phyloP scores from a whole-genome alignment of 257 asterid genomes.

The Galeopsis tetrahit region DNA sequence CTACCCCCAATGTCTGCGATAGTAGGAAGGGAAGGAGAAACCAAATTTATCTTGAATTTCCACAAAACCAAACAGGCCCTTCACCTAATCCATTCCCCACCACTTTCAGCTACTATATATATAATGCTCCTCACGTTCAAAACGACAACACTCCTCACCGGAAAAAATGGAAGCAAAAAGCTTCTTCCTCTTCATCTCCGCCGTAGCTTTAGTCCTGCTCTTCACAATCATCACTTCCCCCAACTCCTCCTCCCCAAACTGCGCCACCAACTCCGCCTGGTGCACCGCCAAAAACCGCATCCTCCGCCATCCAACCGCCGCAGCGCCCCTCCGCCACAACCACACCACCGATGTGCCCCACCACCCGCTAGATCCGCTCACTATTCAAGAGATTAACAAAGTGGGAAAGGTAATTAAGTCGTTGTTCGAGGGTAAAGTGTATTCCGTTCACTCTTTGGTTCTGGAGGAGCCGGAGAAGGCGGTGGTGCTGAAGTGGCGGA shows the following conservation, averaged over 20 bases:
- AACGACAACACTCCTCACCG: background rate
- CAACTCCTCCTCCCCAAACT: conserved; percentile 22
- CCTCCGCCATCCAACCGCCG: conserved; percentile 48
- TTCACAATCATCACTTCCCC: conserved; percentile 41
- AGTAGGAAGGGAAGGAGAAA: no score
- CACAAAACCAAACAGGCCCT: background rate
- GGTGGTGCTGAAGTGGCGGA: conserved; percentile 54
- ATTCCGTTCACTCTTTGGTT: conserved; percentile 63
- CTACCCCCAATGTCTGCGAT: no score
- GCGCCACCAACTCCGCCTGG: conserved; percentile 53
- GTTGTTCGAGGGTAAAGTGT: conserved; percentile 39
- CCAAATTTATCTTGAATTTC: no score
- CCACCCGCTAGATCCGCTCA: conserved; percentile 81
- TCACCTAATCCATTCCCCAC: background rate
- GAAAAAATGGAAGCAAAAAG: conserved; percentile 44
- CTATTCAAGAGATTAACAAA: conserved; percentile 54
- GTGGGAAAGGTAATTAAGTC: conserved; percentile 46
- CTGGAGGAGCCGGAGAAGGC: conserved; percentile 71
- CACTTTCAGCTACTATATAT: no score
- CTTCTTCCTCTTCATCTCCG: conserved; percentile 42
- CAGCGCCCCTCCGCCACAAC: conserved; percentile 8
- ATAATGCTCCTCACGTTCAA: no score
- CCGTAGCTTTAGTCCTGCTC: conserved; percentile 30
- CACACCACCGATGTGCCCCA: conserved; percentile 47
- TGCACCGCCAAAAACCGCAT: conserved; percentile 56